Evolutionary conservation across 1,284 basidiomycete genomes (phyloP).

Genomic region (Sanguinoderma infundibulare): DNA sequence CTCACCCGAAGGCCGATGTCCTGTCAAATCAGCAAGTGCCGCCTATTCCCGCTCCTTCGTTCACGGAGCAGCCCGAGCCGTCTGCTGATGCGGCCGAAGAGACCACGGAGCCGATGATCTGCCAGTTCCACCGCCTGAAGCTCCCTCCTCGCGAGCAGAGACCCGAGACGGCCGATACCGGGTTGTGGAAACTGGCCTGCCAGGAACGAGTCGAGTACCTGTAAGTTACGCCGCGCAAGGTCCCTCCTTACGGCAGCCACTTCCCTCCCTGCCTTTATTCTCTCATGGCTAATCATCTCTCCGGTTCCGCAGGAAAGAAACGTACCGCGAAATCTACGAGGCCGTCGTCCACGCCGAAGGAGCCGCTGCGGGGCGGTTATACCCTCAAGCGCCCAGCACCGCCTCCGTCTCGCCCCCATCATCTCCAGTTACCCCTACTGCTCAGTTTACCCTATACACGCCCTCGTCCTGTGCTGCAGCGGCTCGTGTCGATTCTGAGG

Average conservation of each 20-base stretch:
- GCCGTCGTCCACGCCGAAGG: slow-evolving; percentile 22
- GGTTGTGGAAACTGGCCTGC: slow-evolving; percentile 23
- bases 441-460: slow-evolving; percentile 21
- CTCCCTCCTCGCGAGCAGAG: slow-evolving; percentile 3
- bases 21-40: no score
- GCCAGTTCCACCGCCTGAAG: slow-evolving; percentile 4
- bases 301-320: slow-evolving; percentile 8
- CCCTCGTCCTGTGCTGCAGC: slow-evolving; percentile 12
- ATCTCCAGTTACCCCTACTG: not conserved
- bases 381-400: slow-evolving; percentile 3
- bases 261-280: not conserved
- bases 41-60: not conserved
- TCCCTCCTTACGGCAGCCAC: not conserved
- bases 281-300: not conserved
- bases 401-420: not conserved
- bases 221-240: slow-evolving; percentile 2
- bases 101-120: slow-evolving; percentile 4
- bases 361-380: not conserved
- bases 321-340: slow-evolving; percentile 15
- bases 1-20: not conserved
- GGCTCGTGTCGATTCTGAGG: slow-evolving; percentile 10
- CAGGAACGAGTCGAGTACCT: slow-evolving; percentile 24
- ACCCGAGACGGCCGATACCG: slow-evolving; percentile 12
- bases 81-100: not conserved
- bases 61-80: not conserved